Base-by-base conservation (phyloP, 495 filamentous ascomycete genomes). In the Aspergillus conjunctus region DNA sequence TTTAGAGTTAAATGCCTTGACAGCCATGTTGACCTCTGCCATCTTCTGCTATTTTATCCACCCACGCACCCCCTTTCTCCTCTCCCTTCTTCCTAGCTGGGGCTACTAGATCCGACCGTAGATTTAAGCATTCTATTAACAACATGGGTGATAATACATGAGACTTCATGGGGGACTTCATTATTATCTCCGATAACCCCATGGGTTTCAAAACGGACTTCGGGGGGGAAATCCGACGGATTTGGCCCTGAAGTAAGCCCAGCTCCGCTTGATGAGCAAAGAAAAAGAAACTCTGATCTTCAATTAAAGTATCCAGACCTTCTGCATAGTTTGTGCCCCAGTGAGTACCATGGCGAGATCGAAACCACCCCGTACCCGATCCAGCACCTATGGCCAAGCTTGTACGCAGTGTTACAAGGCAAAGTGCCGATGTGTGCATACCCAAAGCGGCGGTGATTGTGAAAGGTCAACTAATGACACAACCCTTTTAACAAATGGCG, bases 371-470 rank as follows among this genome's bases (percentile, higher is more conserved):
- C 21, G 9, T 10, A 18, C 9, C 15, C 52, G 31, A 51, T 51
- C 56, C 17, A 67, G 66, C 56, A 62, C 63, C 12, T 70, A 72
- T 57, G 70, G 68, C 49, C 61, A 65, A 37, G 67, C 70, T 39
- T 72, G 70, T 49, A 72, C 52, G 31, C 66, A 66, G 31, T 72
- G 70, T 46, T 68, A 63, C 58, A 70, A 70, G 64, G 70, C 70
- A 32, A 72, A 72, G 59, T 67, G 66, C 58, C 70, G 70, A 17
- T 72, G 70, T 62, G 68, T 72, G 37, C 59, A 61, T 31, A n/a
- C 49, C 6, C 11, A 54, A 30, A 64, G 51, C 49, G 58, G 58
- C 34, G 56, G 59, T 32, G 45, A 54, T 51, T 72, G 68, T 22
- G 70, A 72, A 60, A 66, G 67, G 65, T 68, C 9, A 51, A 34